These are phyloP conservation scores for Chrysanthemum lavandulifolium DNA, from an alignment of 129 eudicot genomes.

Conservation along the genomic window DNA sequence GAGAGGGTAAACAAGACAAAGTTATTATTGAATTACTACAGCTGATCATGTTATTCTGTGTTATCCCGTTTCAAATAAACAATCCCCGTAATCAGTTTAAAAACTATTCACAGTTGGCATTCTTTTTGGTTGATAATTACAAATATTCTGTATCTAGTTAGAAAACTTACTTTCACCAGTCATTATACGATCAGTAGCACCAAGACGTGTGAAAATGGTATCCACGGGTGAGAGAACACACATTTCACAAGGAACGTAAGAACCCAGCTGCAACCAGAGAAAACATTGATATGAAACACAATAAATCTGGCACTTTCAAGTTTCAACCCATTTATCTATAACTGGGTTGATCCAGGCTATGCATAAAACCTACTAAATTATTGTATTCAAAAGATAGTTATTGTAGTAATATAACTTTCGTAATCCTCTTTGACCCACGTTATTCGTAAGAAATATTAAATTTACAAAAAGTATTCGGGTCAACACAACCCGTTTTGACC, in stretches of 20 bases:
- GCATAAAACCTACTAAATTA: not conserved
- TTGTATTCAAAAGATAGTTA: not conserved
- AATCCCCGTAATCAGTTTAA: not conserved
- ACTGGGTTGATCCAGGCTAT: not conserved
- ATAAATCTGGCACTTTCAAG: not conserved
- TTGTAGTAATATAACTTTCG: too few relatives aligned
- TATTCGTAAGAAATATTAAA: not conserved
- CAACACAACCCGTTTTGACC: not conserved
- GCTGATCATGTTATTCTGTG: too few relatives aligned
- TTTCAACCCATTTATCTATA: not conserved
- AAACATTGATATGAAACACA: conserved; percentile 8
- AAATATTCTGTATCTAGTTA: not conserved
- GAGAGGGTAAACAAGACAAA: not conserved
- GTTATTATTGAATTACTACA: conserved; percentile 9
- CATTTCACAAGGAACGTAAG: conserved; percentile 80
- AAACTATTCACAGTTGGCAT: not conserved
- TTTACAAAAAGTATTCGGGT: not conserved
- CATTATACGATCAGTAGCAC: conserved; percentile 98
- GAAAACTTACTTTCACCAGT: conserved; percentile 91
- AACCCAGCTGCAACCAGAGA: conserved; percentile 66
- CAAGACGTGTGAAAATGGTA: conserved; percentile 87
- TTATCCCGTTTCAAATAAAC: too few relatives aligned
- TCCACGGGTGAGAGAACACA: conserved; percentile 82
- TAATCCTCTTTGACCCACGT: not conserved
- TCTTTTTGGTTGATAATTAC: too few relatives aligned